Base-by-base conservation (phyloP, 768 basidiomycete genomes). In the Leccinellum albellum region DNA sequence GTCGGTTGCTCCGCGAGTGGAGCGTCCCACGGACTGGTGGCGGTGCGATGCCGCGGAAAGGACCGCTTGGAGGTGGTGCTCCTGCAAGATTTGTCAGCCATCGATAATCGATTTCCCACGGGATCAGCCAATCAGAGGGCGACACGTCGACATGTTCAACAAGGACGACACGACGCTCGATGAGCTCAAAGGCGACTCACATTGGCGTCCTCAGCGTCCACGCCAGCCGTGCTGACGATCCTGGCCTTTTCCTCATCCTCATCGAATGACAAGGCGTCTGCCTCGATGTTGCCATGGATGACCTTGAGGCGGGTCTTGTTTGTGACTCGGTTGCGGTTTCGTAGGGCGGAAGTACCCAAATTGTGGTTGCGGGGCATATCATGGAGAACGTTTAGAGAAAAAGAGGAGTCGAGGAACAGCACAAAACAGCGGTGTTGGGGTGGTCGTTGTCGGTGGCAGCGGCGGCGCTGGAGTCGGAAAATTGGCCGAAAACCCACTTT, bases 121-220 rank as follows among this genome's bases (percentile, higher is more conserved):
- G 54, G 15, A 33, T 13, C 55, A 73, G 66, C 80, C 81, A 82
- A 82, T 81, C 69, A 75, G 73, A 67, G 54, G 37, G 47, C 59
- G 79, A 72, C 79, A 81, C 78, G 73, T 72, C 68, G 51, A 61
- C 26, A 47, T 56, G 62, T 71, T 68, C 76, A 80, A 79, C 76
- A 78, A 73, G 74, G 65, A 35, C 70, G 67, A 74, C 73, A 66
- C 61, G 63, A 65, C 67, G 63, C 69, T 72, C 65, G 65, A 69
- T 56, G 66, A 66, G 58, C 67, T 70, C 70, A 65, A 68, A 64
- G 64, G 63, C 37, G 66, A 82, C 91, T 86, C 79, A 94, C 92
- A 75, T 93, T 92, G 73, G 91, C 91, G 68, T 94, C 92, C 78
- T 94, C 91, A 69, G 88, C 88, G 71, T 94, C 92, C 67, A 94